A percentile compares a stretch with the other conserved stretches of the same genome.
Evolutionary conservation across 345 rosid genomes (phyloP).

Genomic region (Sisymbrium altissimum): DNA sequence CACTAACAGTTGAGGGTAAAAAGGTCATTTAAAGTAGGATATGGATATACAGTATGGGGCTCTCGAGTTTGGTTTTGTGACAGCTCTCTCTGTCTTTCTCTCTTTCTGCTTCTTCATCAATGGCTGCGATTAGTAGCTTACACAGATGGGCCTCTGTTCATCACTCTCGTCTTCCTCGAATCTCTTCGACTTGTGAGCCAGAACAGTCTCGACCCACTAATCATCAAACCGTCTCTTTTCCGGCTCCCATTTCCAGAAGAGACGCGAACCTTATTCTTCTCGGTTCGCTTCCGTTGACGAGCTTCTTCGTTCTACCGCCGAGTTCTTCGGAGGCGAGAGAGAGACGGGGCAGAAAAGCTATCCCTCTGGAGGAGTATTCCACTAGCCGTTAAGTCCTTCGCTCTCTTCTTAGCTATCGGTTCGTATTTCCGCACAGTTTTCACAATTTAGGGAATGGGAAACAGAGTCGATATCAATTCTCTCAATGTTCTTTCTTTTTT

Average conservation of each 20-base stretch:
- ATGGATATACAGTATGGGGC: background rate
- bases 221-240: slow-evolving; percentile 27
- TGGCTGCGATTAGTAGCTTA: slow-evolving; percentile 44
- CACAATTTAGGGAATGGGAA: background rate
- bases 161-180: slow-evolving; percentile 25
- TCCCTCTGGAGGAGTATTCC: slow-evolving; percentile 68
- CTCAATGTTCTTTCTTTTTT: background rate
- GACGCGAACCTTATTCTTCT: slow-evolving; percentile 42
- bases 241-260: slow-evolving; percentile 61
- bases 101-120: slow-evolving; percentile 16
- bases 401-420: slow-evolving; percentile 29
- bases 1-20: no score
- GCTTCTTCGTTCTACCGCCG: slow-evolving; percentile 43
- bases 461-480: background rate
- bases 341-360: slow-evolving; percentile 67
- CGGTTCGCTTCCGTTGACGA: slow-evolving; percentile 42
- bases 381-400: slow-evolving; percentile 50
- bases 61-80: no score
- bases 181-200: slow-evolving; percentile 7
- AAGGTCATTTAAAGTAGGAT: background rate
- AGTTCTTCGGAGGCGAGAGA: slow-evolving; percentile 64
- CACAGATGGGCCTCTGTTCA: slow-evolving; percentile 27
- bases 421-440: slow-evolving; percentile 22
- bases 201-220: slow-evolving; percentile 29
- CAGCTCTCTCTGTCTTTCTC: background rate